Evolutionary conservation across 169 alveolate species (phyloP), one percentile per base, ranked within the genome.

Genomic region (Nephromyces sp.): DNA sequence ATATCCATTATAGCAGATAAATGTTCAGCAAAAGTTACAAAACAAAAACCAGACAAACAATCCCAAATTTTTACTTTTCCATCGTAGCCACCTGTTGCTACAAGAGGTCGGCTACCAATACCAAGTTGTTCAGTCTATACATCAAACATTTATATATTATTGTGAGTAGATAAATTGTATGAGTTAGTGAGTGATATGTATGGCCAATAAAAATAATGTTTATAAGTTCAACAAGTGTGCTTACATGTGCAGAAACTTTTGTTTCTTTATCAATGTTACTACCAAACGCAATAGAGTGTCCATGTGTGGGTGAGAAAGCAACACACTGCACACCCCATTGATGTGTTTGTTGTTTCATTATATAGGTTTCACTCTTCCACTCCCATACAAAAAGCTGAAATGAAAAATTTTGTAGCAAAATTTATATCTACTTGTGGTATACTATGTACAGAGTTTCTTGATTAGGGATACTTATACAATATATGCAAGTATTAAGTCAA

Each of bases 11-110:
- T 93, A 6, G 95, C 86, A 1, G 96, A 94, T 0, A 88, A 82
- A 82, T 97, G 99, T 24, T 93, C 99, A 29, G 92, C 79, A 79
- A 97, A 95, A 8, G 99, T 95, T 24, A 89, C 94, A 80, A 92
- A 93, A 75, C 98, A 93, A 65, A 94, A 86, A 24, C 95, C 95
- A n/a, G 94, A 86, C 65, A 83, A 85, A n/a, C 91, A 86, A 75
- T 96, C 98, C 97, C 97, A 97, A 29, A 96, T 89, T 75, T 95
- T 94, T 3, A 97, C 88, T 68, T 92, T 92, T 1, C 99, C 99
- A 73, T 96, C 99, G 63, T 87, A 85, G 2, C 98, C 98, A 21
- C 99, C 99, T 3, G 99, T 92, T 1, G 99, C 99, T 5, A 96
- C 85, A 24, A 82, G 6, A 80, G 86, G 65, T 92, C 90, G 77